phyloP scores from a whole-genome alignment of 139 green algal species.

The Bryopsis sp. region DNA sequence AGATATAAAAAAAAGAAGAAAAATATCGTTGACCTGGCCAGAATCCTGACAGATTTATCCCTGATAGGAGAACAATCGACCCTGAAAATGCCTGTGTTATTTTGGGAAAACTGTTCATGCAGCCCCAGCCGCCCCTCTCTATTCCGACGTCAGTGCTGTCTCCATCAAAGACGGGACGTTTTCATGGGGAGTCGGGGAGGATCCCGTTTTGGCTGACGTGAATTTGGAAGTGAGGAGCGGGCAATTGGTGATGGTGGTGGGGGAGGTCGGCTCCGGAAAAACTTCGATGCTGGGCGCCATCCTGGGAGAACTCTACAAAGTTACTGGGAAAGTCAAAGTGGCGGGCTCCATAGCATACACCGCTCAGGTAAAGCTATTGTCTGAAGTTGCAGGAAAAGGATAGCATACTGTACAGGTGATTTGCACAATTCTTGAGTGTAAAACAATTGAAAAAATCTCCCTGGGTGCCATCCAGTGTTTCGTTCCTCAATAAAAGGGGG shows the following conservation, averaged over 20 bases:
- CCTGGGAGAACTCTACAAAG: slow-evolving; percentile 49
- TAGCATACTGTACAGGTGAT: too few species aligned
- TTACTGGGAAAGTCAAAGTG: slow-evolving; percentile 1
- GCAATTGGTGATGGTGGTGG: slow-evolving; percentile 44
- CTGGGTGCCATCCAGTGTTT: too few species aligned
- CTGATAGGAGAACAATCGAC: slow-evolving; percentile 2
- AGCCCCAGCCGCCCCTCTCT: background rate
- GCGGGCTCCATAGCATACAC: slow-evolving; percentile 37
- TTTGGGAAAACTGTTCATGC: background rate
- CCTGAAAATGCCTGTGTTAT: background rate
- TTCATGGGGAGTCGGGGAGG: slow-evolving; percentile 21
- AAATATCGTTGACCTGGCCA: background rate
- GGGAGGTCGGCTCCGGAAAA: slow-evolving; percentile 43
- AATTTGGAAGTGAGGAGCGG: slow-evolving; percentile 29
- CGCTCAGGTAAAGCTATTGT: too few species aligned
- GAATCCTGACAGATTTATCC: background rate
- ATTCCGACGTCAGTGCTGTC: slow-evolving; percentile 9
- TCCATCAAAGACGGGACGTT: slow-evolving; percentile 22
- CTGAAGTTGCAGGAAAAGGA: too few species aligned
- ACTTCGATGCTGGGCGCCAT: slow-evolving; percentile 52
- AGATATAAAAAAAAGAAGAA: too few species aligned
- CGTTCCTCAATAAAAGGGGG: too few species aligned
- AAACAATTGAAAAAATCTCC: too few species aligned
- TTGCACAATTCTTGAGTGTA: background rate
- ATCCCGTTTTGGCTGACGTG: slow-evolving; percentile 21